Base-by-base conservation (phyloP, 2,329 filamentous ascomycete species). In the Ceratocystis eucalypticola region DNA sequence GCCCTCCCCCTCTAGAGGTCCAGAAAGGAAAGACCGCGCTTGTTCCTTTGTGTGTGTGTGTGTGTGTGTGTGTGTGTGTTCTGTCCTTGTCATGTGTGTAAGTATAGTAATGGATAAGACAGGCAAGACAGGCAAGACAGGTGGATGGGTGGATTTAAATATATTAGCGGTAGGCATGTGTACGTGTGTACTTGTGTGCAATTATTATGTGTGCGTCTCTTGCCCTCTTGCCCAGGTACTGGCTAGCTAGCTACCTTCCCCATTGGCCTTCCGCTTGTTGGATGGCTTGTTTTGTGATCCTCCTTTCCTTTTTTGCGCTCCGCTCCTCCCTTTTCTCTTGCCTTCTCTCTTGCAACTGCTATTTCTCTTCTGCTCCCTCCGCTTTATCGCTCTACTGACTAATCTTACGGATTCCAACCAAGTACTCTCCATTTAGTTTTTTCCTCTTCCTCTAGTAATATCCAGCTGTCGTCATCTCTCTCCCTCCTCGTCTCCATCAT, bases 191-290 rank as follows among this genome's bases (percentile, higher is more conserved):
- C 48, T 22, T 25, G 25, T 25, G 48, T 53, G 37, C 2, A 41
- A 12, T 41, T 41, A 41, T 41, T 41, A 41, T 41, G 37, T 41
- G 37, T 41, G 37, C 17, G 46, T 30, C 17, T 15, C 53, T 22
- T 28, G 25, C 22, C 46, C 46, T 50, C 46, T 50, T 7, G 46
- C 4, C 4, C 46, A n/a, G 46, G 46, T 22, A n/a, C 22, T 50
- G 6, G 8, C n/a, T 41, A 17, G n/a, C 59, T 33, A 20, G 22
- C 6, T 62, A 15, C 22, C 59, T 63, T 41, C 48, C 61, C 45
- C 61, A 45, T 50, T 63, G 25, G 37, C 15, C 48, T 57, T 41
- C 48, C 37, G 22, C 57, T 57, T 65, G n/a, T 45, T 37, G 48
- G n/a, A 55, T 30, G 53, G 10, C 53, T 30, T 37, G 33, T 59